These are phyloP conservation scores for Cladophialophora chaetospira DNA, from an alignment of 2,329 filamentous ascomycete genomes.

Conservation along the genomic window DNA sequence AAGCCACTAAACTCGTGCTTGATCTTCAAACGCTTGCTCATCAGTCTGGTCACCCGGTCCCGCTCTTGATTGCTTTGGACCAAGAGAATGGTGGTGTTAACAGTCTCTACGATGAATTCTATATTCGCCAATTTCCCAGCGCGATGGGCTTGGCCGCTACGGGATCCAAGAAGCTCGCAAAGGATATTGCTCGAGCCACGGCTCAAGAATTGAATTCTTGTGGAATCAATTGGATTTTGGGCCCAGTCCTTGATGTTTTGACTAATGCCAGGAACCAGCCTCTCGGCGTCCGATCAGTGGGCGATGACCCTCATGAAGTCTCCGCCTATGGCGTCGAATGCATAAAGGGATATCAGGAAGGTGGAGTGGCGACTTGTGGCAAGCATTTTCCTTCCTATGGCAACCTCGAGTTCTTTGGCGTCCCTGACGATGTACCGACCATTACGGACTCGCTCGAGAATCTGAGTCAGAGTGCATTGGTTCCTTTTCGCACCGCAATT, in stretches of 20 bases:
- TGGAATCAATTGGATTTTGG: conserved; percentile 93
- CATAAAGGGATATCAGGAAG: conserved; percentile 90
- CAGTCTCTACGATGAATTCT: conserved; percentile 92
- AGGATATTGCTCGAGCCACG: conserved; percentile 88
- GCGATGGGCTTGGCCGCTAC: conserved; percentile 97
- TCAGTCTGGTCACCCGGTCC: conserved; percentile 84
- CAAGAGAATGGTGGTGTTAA: conserved; percentile 99
- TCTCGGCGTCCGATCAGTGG: conserved; percentile 82
- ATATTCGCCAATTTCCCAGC: conserved; percentile 93
- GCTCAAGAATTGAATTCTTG: conserved; percentile 90
- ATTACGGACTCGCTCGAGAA: conserved; percentile 95
- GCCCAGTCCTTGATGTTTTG: conserved; percentile 88
- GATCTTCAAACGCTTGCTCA: conserved; percentile 91
- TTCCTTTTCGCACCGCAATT: conserved; percentile 90
- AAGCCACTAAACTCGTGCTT: conserved; percentile 83
- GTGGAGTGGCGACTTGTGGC: conserved; percentile 82
- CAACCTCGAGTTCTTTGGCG: conserved; percentile 89
- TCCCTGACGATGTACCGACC: conserved; percentile 86
- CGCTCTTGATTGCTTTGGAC: conserved; percentile 85
- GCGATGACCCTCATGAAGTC: conserved; percentile 93
- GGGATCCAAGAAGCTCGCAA: conserved; percentile 79
- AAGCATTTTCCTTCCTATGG: conserved; percentile 98
- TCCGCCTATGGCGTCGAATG: conserved; percentile 89
- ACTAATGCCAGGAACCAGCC: conserved; percentile 92
- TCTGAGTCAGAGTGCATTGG: conserved; percentile 83